Evolutionary conservation across 116 monocot genomes (phyloP).

Genomic region (Posidonia oceanica): DNA sequence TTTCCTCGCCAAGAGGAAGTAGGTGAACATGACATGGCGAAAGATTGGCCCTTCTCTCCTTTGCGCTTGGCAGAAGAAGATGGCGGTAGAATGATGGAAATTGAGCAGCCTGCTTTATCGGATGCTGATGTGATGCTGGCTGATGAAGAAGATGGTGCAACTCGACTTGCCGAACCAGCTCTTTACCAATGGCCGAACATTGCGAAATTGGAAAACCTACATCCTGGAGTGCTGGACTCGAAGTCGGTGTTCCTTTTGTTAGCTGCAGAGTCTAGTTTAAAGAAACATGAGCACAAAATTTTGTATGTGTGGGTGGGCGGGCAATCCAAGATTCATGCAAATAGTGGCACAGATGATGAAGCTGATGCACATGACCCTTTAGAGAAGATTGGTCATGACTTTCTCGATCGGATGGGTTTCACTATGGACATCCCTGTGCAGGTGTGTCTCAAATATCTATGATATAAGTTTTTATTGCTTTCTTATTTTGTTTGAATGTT

Average conservation of each 20-base stretch:
- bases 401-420: slow-evolving; percentile 10
- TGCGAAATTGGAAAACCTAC: slow-evolving; percentile 33
- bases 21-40: slow-evolving; percentile 12
- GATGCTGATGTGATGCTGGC: not conserved
- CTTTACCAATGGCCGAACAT: slow-evolving; percentile 48
- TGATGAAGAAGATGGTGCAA: slow-evolving; percentile 6
- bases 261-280: slow-evolving; percentile 19
- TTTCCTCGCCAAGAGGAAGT: slow-evolving; percentile 3
- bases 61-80: slow-evolving; percentile 21
- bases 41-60: slow-evolving; percentile 45
- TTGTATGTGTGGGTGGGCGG: slow-evolving; percentile 58
- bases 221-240: slow-evolving; percentile 38
- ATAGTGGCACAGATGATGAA: slow-evolving; percentile 3
- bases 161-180: slow-evolving; percentile 16
- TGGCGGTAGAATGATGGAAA: slow-evolving; percentile 6
- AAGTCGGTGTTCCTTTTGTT: slow-evolving; percentile 39
- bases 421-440: slow-evolving; percentile 13
- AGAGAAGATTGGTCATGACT: slow-evolving; percentile 10
- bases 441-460: slow-evolving; percentile 2
- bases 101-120: slow-evolving; percentile 6
- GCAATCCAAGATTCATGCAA: not conserved
- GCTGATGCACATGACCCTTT: not conserved
- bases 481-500: not conserved
- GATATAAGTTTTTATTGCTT: not conserved
- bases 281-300: slow-evolving; percentile 8